These are phyloP conservation scores for Gossypium rotundifolium DNA, from an alignment of 345 rosid genomes.

Conservation along the genomic window DNA sequence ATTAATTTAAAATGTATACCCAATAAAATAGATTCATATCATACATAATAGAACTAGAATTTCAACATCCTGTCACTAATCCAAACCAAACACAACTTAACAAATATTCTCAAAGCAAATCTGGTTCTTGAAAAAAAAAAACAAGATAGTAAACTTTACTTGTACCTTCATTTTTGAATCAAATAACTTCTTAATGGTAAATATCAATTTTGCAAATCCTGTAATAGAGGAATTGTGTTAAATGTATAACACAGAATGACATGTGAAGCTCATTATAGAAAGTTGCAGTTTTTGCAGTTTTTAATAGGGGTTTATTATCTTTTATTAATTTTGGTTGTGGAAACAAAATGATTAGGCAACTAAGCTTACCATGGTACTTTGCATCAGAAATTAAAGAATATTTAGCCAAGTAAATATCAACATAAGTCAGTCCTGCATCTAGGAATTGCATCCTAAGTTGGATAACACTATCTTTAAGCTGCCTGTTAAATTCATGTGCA, in stretches of 20 bases:
- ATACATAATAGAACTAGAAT: too few relatives aligned
- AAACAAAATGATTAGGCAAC: background rate
- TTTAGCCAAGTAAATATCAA: conserved; percentile 26
- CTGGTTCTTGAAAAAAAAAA: too few relatives aligned
- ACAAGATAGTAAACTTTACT: too few relatives aligned
- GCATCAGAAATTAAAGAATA: conserved; percentile 23
- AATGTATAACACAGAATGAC: background rate
- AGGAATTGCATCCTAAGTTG: conserved; percentile 24
- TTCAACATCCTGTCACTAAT: too few relatives aligned
- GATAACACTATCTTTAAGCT: conserved; percentile 20
- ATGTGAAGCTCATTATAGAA: background rate
- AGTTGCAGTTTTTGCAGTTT: background rate
- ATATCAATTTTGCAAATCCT: conserved; percentile 2
- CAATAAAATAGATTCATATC: too few relatives aligned
- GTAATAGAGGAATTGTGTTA: background rate
- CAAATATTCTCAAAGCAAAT: too few relatives aligned
- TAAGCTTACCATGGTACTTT: conserved; percentile 22
- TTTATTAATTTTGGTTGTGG: background rate
- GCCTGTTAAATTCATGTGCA: conserved; percentile 27
- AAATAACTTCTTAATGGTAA: too few relatives aligned
- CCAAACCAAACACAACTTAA: too few relatives aligned
- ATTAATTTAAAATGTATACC: too few relatives aligned
- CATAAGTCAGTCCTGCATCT: conserved; percentile 27
- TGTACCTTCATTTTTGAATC: too few relatives aligned
- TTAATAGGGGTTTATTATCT: background rate